Percentiles rank a stretch among this genome's conserved stretches.
These are phyloP conservation scores for Coriaria nepalensis DNA, from an alignment of 306 rosid genomes.

Conservation along the genomic window DNA sequence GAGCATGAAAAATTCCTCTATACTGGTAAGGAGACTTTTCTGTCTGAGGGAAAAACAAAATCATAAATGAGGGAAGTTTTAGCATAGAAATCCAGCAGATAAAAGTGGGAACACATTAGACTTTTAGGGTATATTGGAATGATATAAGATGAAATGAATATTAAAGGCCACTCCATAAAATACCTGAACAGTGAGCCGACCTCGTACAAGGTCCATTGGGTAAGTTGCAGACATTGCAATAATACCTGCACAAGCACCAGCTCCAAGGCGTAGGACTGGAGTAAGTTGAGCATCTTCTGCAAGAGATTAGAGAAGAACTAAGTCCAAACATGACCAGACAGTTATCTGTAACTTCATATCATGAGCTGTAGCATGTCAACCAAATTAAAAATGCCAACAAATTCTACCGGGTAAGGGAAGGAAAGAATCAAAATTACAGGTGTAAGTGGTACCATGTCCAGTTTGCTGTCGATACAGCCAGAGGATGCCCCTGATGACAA, in stretches of 20 bases:
- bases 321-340: not conserved
- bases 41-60: constrained; percentile 35
- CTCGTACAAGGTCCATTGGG: constrained; percentile 99
- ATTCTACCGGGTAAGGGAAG: not conserved
- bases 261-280: constrained; percentile 91
- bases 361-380: too few species aligned
- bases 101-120: too few species aligned
- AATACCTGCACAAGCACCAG: constrained; percentile 99
- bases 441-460: constrained; percentile 53
- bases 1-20: constrained; percentile 95
- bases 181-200: constrained; percentile 97
- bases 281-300: constrained; percentile 93
- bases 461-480: constrained; percentile 54
- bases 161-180: not conserved
- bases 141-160: too few species aligned
- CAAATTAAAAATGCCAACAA: too few species aligned
- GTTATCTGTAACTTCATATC: too few species aligned
- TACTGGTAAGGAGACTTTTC: constrained; percentile 89
- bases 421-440: constrained; percentile 5
- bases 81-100: not conserved
- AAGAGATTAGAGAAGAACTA: constrained; percentile 13
- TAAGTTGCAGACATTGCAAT: constrained; percentile 99
- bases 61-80: constrained; percentile 6
- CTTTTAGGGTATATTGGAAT: too few species aligned
- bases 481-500: constrained; percentile 59